Base-by-base conservation (phyloP, 2,329 filamentous ascomycete genomes). In the Aspergillus neoniger region DNA sequence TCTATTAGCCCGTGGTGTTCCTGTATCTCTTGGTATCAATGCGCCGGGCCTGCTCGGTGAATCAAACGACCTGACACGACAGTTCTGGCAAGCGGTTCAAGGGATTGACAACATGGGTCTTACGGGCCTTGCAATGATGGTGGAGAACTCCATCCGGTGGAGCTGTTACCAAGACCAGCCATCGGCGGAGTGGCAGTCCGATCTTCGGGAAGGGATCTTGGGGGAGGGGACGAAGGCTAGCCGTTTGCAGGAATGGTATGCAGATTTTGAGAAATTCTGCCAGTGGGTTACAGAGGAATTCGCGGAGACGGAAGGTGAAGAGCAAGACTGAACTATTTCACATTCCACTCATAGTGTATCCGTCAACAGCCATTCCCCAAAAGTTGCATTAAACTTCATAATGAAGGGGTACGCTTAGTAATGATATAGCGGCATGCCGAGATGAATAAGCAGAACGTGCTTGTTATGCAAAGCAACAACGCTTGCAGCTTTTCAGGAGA, bases 51-150 rank as follows among this genome's bases (percentile, higher is more conserved):
- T 97, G 70, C 82, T 96, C 5, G 93, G 93, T 8, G 91, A 6
- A 89, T 88, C 25, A 92, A 91, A 39, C 88, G 92, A 91, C 38
- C 88, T 95, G 83, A 94, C 90, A 1, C 91, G 96, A 76, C 92
- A 97, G 77, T 96, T 96, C 76, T 97, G 92, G 91, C 92, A 96
- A 76, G 90, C 91, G 1, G 80, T 97, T 19, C 92, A 96, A 76
- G 93, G 91, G 0, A 95, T 93, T 86, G 89, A 96, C 61, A 96
- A 96, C 71, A 84, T 97, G 14, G 95, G 93, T 0, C 82, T 98
- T 2, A 92, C 91, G 10, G 94, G 93, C 0, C 78, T 98, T 55
- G 94, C 90, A 0, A 90, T 88, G 59, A 82, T 99, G 68, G 94
- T 92, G 0, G 92, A 98, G 82, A 98, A 96, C 72, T 96, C 91